A percentile compares a stretch with the other conserved stretches of the same genome.
phyloP scores from a whole-genome alignment of 306 rosid genomes.

The Glycine soja region DNA sequence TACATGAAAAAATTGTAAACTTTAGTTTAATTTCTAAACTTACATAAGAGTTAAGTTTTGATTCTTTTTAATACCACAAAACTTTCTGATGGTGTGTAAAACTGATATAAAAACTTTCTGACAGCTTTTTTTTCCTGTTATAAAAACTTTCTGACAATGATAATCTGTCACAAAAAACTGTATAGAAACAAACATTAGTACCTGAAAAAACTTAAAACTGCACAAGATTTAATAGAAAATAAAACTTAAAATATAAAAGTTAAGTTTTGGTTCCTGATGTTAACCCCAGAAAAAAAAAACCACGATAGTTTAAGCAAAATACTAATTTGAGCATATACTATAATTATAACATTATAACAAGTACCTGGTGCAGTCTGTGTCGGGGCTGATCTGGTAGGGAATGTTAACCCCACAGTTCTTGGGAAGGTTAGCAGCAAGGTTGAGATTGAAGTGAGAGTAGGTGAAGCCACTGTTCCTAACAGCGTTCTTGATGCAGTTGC shows the following conservation, averaged over 20 bases:
- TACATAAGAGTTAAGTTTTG: neutral
- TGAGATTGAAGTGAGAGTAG: conserved; percentile 35
- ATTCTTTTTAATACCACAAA: neutral
- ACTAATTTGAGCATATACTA: too few relatives aligned
- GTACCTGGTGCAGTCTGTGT: conserved; percentile 59
- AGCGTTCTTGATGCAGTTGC: conserved; percentile 63
- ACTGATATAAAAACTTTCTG: neutral
- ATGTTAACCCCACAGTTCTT: conserved; percentile 53
- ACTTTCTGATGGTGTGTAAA: neutral
- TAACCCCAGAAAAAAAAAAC: too few relatives aligned
- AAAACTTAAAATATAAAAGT: too few relatives aligned
- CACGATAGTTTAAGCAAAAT: too few relatives aligned
- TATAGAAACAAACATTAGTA: too few relatives aligned
- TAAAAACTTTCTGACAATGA: too few relatives aligned
- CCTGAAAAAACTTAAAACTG: too few relatives aligned
- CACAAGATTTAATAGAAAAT: too few relatives aligned
- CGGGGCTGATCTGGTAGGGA: conserved; percentile 77
- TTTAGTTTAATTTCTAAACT: neutral
- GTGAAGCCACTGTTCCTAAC: conserved; percentile 37
- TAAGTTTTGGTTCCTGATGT: too few relatives aligned
- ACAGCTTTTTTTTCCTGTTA: too few relatives aligned
- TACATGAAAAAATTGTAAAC: too few relatives aligned
- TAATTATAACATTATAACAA: too few relatives aligned
- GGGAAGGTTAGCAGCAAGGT: conserved; percentile 60
- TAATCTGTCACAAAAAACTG: neutral